Base-by-base conservation (phyloP, 148 eudicot species). In the Camellia sinensis region DNA sequence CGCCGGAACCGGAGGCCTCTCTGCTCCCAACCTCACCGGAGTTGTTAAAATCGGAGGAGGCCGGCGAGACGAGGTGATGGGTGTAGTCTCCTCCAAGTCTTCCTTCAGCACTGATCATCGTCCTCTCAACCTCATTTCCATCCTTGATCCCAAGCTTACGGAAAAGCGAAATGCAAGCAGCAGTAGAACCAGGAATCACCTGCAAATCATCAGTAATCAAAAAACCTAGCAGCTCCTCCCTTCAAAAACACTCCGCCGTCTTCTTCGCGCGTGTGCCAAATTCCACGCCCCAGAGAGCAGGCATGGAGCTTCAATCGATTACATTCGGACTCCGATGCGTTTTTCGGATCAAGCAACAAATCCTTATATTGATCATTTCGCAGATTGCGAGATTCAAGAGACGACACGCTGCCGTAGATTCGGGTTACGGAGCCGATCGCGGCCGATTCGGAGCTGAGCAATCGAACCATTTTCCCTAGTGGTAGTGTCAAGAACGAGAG, bases 151-250 rank as follows among this genome's bases (percentile, higher is more conserved):
- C 73, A 7, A 70, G 37, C 54, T 45, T 70, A 12, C 21, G 52
- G 19, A 70, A 45, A 45, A 70, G 37, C 3, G 3, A 44, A 70
- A 45, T 48, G 73, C 73, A 70, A 46, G 73, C 73, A 45, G 56
- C 73, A 46, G 73, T 15, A n/a, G 73, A 44, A 21, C 54, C 73
- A 4, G 14, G 29, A 19, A 46, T 70, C 73, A 70, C 73, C 73
- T 70, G 73, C 73, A 70, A 44, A 70, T 70, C 73, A n/a, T 70
- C 73, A 3, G 73, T 70, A 18, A 70, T 18, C 54, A n/a, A 70
- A 45, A 70, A 70, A 70, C 54, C 56, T 44, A 4, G 10, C 21
- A 13, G 73, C 53, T 44, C 22, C 73, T 18, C 17, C 73, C 53
- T n/a, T 70, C 13, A 70, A 53, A 70, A 70, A 70, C 56, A 70